Conservation (phyloP, 805 yeast genomes). For the Limtongia smithiae region DNA sequence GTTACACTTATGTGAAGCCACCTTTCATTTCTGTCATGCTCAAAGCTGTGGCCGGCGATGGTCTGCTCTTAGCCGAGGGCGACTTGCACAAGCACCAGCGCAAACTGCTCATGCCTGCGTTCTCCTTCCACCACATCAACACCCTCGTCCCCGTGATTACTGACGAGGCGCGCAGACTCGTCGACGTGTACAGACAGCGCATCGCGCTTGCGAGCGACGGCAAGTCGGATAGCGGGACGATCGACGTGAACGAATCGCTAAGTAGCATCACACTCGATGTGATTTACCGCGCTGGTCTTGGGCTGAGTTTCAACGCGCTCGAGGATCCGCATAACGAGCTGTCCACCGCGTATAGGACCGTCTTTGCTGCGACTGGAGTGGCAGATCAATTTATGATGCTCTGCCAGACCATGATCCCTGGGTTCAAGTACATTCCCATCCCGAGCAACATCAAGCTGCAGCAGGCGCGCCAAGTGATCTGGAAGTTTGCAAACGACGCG, state of each 20-base stretch:
- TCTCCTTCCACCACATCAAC: conserved; percentile 11
- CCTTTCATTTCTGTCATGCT: conserved; percentile 6
- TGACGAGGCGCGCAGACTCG: conserved; percentile 11
- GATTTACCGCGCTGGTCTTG: conserved; percentile 20
- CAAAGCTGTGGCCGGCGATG: conserved; percentile 19
- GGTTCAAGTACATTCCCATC: conserved; percentile 15
- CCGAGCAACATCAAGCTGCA: not conserved
- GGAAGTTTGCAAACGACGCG: conserved; percentile 17
- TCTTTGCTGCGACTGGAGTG: conserved; percentile 8
- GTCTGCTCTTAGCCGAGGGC: conserved; percentile 24
- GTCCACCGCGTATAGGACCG: conserved; percentile 8
- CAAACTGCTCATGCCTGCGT: conserved; percentile 23
- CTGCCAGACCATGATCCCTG: conserved; percentile 11
- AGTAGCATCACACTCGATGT: conserved; percentile 22
- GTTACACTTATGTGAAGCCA: conserved; percentile 22
- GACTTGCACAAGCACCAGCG: conserved; percentile 23
- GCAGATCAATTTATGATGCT: not conserved
- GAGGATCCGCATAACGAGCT: conserved; percentile 23
- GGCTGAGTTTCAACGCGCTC: conserved; percentile 17
- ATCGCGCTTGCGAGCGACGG: no score
- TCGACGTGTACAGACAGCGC: not conserved
- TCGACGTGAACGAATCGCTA: conserved; percentile 8
- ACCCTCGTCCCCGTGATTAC: conserved; percentile 18
- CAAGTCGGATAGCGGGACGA: not conserved
- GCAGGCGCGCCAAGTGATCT: conserved; percentile 9